These are phyloP conservation scores for Keqinozyma sinolaborantium DNA, from an alignment of 1,139 yeast genomes.

Conservation along the genomic window DNA sequence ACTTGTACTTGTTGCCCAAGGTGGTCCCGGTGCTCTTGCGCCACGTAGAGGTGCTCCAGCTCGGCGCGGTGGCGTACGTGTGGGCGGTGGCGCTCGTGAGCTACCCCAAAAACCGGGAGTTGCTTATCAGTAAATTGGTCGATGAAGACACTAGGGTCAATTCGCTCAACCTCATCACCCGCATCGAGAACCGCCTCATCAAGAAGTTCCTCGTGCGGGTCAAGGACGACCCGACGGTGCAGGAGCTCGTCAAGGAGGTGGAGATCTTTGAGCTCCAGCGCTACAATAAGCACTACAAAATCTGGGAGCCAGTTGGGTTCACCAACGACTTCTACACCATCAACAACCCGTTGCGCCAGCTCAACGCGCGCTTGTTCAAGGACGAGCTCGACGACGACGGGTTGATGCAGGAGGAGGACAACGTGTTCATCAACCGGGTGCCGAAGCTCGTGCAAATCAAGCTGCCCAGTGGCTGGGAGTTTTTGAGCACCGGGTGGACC, in stretches of 20 bases:
- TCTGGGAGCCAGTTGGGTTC: slow-evolving; percentile 62
- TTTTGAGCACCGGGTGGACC: slow-evolving; percentile 46
- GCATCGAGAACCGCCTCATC: slow-evolving; percentile 29
- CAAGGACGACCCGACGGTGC: slow-evolving; percentile 7
- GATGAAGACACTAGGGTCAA: slow-evolving; percentile 61
- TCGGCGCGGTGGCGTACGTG: slow-evolving; percentile 30
- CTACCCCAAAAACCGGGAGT: slow-evolving; percentile 55
- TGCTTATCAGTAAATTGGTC: slow-evolving; percentile 40
- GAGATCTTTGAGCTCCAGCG: slow-evolving; percentile 73
- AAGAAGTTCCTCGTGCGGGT: slow-evolving; percentile 7
- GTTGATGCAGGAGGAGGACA: slow-evolving; percentile 12
- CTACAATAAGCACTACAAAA: slow-evolving; percentile 43
- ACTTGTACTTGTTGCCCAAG: slow-evolving; percentile 29
- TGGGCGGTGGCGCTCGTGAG: slow-evolving; percentile 50
- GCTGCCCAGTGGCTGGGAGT: slow-evolving; percentile 61
- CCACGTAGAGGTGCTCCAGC: slow-evolving; percentile 27
- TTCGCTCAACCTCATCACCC: slow-evolving; percentile 43
- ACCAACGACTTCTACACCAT: slow-evolving; percentile 51
- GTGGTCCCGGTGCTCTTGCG: slow-evolving; percentile 23
- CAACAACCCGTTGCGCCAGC: slow-evolving; percentile 21
- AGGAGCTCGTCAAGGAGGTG: slow-evolving; percentile 31
- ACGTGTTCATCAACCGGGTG: slow-evolving; percentile 8
- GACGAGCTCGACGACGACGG: slow-evolving; percentile 13
- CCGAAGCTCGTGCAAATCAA: slow-evolving; percentile 21
- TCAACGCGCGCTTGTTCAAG: slow-evolving; percentile 9